Percentiles rank a stretch among this genome's conserved stretches.
phyloP scores from a whole-genome alignment of 306 rosid species.

The Vicia sativa region DNA sequence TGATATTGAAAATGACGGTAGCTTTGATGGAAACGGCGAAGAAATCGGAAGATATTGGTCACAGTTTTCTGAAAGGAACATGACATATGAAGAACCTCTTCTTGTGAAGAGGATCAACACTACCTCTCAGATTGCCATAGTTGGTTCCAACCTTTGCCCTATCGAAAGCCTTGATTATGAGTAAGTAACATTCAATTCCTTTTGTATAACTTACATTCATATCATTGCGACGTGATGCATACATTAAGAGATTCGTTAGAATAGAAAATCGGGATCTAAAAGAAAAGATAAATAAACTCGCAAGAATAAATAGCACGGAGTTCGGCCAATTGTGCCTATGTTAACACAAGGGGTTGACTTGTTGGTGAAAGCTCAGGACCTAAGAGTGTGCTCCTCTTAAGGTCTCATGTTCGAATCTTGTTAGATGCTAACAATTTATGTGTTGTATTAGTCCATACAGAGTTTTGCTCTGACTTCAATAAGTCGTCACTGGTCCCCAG shows the following conservation, averaged over 20 bases:
- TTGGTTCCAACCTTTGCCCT: slow-evolving; percentile 82
- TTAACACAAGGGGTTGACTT: too few species aligned
- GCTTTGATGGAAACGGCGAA: slow-evolving; percentile 45
- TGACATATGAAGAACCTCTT: slow-evolving; percentile 46
- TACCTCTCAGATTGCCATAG: slow-evolving; percentile 87
- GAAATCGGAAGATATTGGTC: slow-evolving; percentile 42
- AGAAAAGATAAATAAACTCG: neutral
- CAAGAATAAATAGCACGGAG: neutral
- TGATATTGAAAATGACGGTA: slow-evolving; percentile 54
- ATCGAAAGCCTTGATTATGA: slow-evolving; percentile 97
- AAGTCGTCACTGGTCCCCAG: too few species aligned
- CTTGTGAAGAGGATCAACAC: slow-evolving; percentile 64
- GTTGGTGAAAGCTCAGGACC: too few species aligned
- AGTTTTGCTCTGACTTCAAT: too few species aligned
- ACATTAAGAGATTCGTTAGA: too few species aligned
- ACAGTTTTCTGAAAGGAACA: slow-evolving; percentile 44
- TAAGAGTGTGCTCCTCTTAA: too few species aligned
- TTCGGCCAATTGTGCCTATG: neutral
- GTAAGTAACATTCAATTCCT: slow-evolving; percentile 41
- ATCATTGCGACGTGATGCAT: slow-evolving; percentile 2
- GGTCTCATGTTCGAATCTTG: too few species aligned
- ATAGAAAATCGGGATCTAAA: too few species aligned
- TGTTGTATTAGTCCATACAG: too few species aligned
- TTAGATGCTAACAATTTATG: too few species aligned
- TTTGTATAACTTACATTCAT: slow-evolving; percentile 8